Base-by-base conservation (phyloP, 2,329 filamentous ascomycete genomes). In the Beauveria brongniartii region DNA sequence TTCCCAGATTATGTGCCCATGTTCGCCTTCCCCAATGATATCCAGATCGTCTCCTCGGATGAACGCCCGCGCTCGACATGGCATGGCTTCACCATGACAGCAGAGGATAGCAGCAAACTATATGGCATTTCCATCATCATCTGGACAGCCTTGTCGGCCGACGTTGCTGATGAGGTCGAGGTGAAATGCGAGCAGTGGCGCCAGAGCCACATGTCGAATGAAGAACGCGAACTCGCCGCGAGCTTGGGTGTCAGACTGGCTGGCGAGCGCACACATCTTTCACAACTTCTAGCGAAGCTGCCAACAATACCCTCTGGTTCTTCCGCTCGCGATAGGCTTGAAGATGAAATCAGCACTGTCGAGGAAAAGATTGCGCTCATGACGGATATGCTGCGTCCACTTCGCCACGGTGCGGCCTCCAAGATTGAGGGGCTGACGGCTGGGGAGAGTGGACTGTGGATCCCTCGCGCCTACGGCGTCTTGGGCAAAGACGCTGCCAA, bases 11-110 rank as follows among this genome's bases (percentile, higher is more conserved):
- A 97, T 69, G 91, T 99, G 20, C 94, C 94, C 61, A 97, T 99
- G 94, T 99, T 99, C 74, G 92, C 94, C 59, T 99, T 97, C 69
- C 94, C 94, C 51, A 97, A 97, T 74, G 94, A 99, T 73, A 94
- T 99, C 67, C 92, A 92, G 65, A 94, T 99, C 57, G 91, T 97
- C 10, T 97, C 94, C 1, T 92, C 92, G 1, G 94, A 99, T 69
- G 91, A 96, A 71, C 84, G 92, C 64, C 94, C 94, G 1, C 83
- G 92, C 64, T 93, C 94, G n/a, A 97, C 92, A 26, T 99, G 94
- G 94, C 94, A 99, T 75, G 94, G 94, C 54, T 99, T 99, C 71
- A 92, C 91, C 64, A 97, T 99, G 94, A 99, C 94, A 2, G 89
- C 89, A 24, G 90, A 90, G 61, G 92, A 97, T 71, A 93, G 91